Conservation (phyloP, 176 grass and related monocot genomes). For the Juncus effusus region DNA sequence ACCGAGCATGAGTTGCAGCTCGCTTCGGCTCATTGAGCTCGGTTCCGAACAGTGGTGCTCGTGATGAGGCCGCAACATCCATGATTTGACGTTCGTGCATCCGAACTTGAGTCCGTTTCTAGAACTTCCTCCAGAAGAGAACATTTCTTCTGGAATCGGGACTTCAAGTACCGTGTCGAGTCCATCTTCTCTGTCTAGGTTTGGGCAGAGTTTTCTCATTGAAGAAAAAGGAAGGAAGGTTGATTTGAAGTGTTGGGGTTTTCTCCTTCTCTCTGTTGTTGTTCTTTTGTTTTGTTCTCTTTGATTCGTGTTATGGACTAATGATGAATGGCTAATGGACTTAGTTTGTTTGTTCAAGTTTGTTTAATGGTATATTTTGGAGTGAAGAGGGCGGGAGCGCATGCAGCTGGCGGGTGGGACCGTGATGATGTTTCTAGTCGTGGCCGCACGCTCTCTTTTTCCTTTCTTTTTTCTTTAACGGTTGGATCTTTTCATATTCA, state of each 20-base stretch:
- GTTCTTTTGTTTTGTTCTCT: background rate
- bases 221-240: background rate
- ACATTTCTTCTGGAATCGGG: constrained; percentile 95
- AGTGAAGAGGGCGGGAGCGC: constrained; percentile 27
- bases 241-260: background rate
- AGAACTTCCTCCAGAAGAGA: constrained; percentile 34
- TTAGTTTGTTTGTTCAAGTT: constrained; percentile 12
- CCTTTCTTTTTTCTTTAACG: constrained; percentile 7
- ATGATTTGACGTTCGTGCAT: constrained; percentile 79
- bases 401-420: constrained; percentile 50
- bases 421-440: constrained; percentile 41
- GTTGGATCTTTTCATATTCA: constrained; percentile 13
- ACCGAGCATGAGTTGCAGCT: constrained; percentile 98
- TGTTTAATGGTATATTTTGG: constrained; percentile 38
- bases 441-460: constrained; percentile 50
- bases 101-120: constrained; percentile 36
- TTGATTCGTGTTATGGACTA: background rate
- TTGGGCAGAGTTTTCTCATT: constrained; percentile 94
- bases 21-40: constrained; percentile 53
- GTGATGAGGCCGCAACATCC: constrained; percentile 54
- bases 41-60: constrained; percentile 44
- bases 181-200: constrained; percentile 88
- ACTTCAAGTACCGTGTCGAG: constrained; percentile 98
- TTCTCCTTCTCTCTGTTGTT: background rate
- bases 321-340: background rate